phyloP scores from a whole-genome alignment of 1,139 yeast species.

The Yamadazyma conglobata region DNA sequence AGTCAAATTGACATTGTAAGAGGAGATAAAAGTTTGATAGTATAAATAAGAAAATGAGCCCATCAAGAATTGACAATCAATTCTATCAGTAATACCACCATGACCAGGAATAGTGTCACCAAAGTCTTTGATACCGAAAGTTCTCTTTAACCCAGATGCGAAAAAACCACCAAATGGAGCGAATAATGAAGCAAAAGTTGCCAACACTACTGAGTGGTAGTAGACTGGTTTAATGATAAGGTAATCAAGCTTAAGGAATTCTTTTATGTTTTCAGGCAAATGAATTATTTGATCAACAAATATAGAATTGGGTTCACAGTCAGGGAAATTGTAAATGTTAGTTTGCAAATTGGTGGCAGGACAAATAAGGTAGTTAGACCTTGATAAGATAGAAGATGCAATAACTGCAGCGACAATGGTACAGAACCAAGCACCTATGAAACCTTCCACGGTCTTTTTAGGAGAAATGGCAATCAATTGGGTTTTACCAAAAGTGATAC shows the following conservation, averaged over 20 bases:
- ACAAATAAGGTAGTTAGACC: conserved; percentile 77
- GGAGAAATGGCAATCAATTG: conserved; percentile 93
- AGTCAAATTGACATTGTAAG: conserved; percentile 67
- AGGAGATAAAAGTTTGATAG: conserved; percentile 86
- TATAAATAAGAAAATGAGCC: conserved; percentile 92
- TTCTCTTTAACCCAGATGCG: conserved; percentile 94
- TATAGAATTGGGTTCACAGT: conserved; percentile 84
- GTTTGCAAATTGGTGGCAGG: conserved; percentile 72
- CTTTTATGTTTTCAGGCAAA: conserved; percentile 66
- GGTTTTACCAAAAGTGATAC: conserved; percentile 92
- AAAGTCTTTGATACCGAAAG: conserved; percentile 71
- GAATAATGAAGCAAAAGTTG: conserved; percentile 92
- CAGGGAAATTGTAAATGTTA: conserved; percentile 41
- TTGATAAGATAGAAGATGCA: conserved; percentile 61
- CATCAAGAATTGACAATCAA: conserved; percentile 97
- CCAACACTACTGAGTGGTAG: conserved; percentile 79
- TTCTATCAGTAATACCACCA: conserved; percentile 96
- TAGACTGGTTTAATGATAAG: conserved; percentile 79
- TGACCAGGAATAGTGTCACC: conserved; percentile 63
- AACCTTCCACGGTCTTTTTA: conserved; percentile 96
- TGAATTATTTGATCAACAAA: conserved; percentile 76
- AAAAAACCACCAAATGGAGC: conserved; percentile 99
- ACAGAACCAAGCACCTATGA: conserved; percentile 95
- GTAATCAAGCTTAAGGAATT: conserved; percentile 24
- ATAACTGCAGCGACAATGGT: conserved; percentile 74